Conservation (phyloP, 495 filamentous ascomycete genomes). For the Penicillium paxilli region DNA sequence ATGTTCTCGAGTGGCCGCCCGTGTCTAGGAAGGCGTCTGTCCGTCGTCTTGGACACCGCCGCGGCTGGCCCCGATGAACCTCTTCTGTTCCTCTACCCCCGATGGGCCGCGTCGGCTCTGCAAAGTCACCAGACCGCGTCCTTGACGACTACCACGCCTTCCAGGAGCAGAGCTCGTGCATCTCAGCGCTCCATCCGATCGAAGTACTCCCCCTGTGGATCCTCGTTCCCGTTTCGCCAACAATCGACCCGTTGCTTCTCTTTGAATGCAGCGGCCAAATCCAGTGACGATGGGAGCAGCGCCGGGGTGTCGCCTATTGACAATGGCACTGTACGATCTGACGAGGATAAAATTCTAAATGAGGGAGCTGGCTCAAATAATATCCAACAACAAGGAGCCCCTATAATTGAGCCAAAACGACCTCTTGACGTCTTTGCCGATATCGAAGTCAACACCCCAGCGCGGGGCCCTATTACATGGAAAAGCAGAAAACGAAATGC, state of each 20-base stretch:
- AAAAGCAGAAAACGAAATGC: neutral
- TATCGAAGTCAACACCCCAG: neutral
- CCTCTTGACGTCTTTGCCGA: neutral
- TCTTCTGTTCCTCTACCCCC: constrained; percentile 49
- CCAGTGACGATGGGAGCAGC: neutral
- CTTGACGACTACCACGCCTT: constrained; percentile 7
- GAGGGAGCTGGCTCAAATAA: neutral
- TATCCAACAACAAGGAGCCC: neutral
- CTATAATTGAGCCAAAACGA: neutral
- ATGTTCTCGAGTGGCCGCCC: constrained; percentile 45
- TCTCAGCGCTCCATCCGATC: neutral
- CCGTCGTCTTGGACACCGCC: constrained; percentile 39
- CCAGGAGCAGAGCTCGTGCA: neutral
- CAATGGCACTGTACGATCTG: neutral
- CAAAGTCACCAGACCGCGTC: constrained; percentile 27
- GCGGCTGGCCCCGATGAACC: constrained; percentile 40
- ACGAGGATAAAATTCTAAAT: neutral
- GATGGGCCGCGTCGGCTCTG: constrained; percentile 34
- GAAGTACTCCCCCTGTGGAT: neutral
- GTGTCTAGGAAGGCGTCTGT: constrained; percentile 43
- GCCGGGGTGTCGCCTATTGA: neutral
- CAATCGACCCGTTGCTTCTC: constrained; percentile 33
- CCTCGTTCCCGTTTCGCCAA: constrained; percentile 13
- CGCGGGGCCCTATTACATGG: neutral
- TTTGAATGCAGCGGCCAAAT: constrained; percentile 5